Conservation (phyloP, 2,329 filamentous ascomycete species). For the Neoarthrinium moseri region DNA sequence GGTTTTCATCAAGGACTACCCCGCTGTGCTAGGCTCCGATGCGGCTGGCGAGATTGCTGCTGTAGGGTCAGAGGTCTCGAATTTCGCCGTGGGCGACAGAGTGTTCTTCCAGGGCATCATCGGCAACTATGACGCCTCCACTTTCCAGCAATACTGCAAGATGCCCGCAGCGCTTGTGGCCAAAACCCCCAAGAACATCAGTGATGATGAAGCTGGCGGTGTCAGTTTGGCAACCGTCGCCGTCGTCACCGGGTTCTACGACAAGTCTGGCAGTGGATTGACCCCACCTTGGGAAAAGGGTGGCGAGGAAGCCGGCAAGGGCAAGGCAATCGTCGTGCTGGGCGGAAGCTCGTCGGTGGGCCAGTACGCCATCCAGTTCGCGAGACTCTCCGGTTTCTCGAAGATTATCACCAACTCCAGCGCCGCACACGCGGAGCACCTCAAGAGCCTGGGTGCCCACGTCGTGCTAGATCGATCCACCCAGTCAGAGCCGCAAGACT, state of each 20-base stretch:
- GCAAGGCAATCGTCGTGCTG: constrained; percentile 24
- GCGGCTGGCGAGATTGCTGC: constrained; percentile 19
- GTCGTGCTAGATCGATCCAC: constrained; percentile 23
- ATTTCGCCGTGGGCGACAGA: constrained; percentile 21
- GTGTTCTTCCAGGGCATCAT: constrained; percentile 35
- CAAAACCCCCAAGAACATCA: constrained; percentile 28
- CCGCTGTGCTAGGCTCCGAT: constrained; percentile 21
- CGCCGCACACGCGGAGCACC: constrained; percentile 19
- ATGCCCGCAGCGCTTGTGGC: constrained; percentile 29
- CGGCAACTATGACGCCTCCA: constrained; percentile 24
- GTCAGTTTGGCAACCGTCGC: constrained; percentile 22
- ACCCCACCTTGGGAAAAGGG: constrained; percentile 27
- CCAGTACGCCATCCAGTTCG: constrained; percentile 32
- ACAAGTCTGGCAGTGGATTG: constrained; percentile 21
- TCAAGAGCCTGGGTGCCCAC: constrained; percentile 21
- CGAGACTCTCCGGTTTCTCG: constrained; percentile 31
- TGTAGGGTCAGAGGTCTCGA: constrained; percentile 18
- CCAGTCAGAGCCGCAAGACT: constrained; percentile 17
- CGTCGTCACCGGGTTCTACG: constrained; percentile 19
- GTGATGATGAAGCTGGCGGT: constrained; percentile 27
- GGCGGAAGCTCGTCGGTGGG: constrained; percentile 33
- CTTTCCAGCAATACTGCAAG: constrained; percentile 36
- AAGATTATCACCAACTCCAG: constrained; percentile 31
- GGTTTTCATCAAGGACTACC: constrained; percentile 17
- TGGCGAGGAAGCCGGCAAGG: constrained; percentile 18